phyloP scores from a whole-genome alignment of 2,329 filamentous ascomycete genomes.

The Zalaria sp. region DNA sequence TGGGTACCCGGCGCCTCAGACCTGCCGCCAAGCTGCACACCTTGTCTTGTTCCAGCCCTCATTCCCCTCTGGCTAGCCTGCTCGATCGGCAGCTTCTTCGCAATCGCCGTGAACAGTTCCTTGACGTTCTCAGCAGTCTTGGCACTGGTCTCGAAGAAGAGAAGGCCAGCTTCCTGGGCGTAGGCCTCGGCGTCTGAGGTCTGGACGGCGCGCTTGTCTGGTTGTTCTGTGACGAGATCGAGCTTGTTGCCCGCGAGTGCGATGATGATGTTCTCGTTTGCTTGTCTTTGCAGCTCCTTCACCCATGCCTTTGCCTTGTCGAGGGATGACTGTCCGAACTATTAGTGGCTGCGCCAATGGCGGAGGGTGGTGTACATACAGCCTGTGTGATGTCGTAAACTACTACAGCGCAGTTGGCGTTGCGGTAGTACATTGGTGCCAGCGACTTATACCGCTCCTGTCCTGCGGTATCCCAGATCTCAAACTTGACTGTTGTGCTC shows the following conservation, averaged over 20 bases:
- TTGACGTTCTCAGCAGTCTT: conserved; percentile 95
- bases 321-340: conserved; percentile 58
- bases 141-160: conserved; percentile 97
- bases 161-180: conserved; percentile 76
- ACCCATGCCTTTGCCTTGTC: conserved; percentile 99
- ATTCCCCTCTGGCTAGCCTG: conserved; percentile 86
- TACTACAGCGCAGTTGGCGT: conserved; percentile 97
- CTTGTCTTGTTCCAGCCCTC: conserved; percentile 45
- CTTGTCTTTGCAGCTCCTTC: conserved; percentile 95
- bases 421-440: conserved; percentile 98
- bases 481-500: conserved; percentile 97
- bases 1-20: conserved; percentile 45
- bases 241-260: conserved; percentile 96
- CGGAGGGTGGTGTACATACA: conserved; percentile 41
- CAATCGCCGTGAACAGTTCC: conserved; percentile 93
- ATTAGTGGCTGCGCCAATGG: conserved; percentile 1
- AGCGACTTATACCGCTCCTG: conserved; percentile 98
- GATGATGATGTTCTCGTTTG: conserved; percentile 99
- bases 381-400: conserved; percentile 99
- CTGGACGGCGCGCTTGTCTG: conserved; percentile 85
- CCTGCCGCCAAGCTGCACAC: conserved; percentile 54
- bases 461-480: conserved; percentile 98
- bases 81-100: conserved; percentile 92
- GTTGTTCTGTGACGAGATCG: conserved; percentile 85
- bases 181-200: conserved; percentile 90